Percentiles rank a stretch among this genome's conserved stretches.
These are phyloP conservation scores for Epithemia pelagica DNA, from an alignment of 108 stramenopile species.

Conservation along the genomic window DNA sequence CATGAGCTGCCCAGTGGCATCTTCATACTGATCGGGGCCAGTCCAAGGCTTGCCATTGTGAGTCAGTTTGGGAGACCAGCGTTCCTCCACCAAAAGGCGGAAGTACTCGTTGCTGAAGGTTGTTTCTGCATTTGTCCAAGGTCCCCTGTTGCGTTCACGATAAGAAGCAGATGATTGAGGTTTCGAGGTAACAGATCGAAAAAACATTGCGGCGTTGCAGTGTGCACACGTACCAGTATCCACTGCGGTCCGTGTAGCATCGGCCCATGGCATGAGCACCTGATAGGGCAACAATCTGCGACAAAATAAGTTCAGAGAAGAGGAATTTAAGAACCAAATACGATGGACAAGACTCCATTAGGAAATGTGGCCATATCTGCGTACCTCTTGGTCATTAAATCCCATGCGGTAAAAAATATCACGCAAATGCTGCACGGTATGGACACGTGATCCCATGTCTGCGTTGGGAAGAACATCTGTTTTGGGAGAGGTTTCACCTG, in stretches of 20 bases:
- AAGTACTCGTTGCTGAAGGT: constrained; percentile 97
- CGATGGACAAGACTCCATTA: too few relatives aligned
- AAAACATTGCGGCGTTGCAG: too few relatives aligned
- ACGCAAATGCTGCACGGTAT: constrained; percentile 74
- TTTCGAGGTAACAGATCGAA: too few relatives aligned
- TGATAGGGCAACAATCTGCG: constrained; percentile 91
- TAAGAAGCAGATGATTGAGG: too few relatives aligned
- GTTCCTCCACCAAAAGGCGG: constrained; percentile 86
- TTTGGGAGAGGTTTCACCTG: constrained; percentile 59
- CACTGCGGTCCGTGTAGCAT: constrained; percentile 86
- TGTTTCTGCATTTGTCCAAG: constrained; percentile 95
- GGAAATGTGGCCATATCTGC: background rate
- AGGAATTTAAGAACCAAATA: background rate
- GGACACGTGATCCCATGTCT: constrained; percentile 72
- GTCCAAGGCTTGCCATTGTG: constrained; percentile 87
- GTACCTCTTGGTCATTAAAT: constrained; percentile 17
- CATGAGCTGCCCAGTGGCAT: constrained; percentile 80
- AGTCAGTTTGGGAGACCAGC: constrained; percentile 67
- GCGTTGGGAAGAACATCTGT: constrained; percentile 88
- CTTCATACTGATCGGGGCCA: constrained; percentile 91
- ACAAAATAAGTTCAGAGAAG: constrained; percentile 4
- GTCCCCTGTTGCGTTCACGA: constrained; percentile 19
- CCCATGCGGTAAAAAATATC: constrained; percentile 96
- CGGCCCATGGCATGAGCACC: constrained; percentile 98
- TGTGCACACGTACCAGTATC: constrained; percentile 55